These are phyloP conservation scores for Ophiocordyceps camponoti-rufipedis DNA, from an alignment of 2,329 filamentous ascomycete genomes.

Conservation along the genomic window DNA sequence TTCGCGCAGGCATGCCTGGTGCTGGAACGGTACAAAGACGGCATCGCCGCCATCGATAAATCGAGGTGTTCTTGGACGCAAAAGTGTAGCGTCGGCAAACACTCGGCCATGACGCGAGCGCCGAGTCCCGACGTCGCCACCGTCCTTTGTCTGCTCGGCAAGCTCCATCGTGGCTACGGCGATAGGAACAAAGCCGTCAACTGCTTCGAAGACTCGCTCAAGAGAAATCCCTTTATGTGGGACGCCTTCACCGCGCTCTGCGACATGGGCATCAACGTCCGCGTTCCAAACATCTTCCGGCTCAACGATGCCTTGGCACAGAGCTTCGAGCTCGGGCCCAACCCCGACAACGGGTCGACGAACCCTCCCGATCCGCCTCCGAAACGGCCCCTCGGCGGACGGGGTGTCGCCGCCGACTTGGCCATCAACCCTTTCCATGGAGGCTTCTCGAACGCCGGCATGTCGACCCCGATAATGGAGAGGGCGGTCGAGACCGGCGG, in stretches of 20 bases:
- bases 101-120: conserved; percentile 57
- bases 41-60: conserved; percentile 70
- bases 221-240: conserved; percentile 92
- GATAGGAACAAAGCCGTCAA: conserved; percentile 68
- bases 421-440: conserved; percentile 33
- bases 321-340: conserved; percentile 21
- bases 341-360: conserved; percentile 13
- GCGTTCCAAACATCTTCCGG: conserved; percentile 75
- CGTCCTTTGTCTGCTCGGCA: conserved; percentile 68
- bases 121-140: conserved; percentile 69
- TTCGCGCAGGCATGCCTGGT: conserved; percentile 79
- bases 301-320: conserved; percentile 37
- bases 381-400: conserved; percentile 20
- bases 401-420: conserved; percentile 18
- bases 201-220: conserved; percentile 76
- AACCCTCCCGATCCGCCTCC: conserved; percentile 19
- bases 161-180: conserved; percentile 70
- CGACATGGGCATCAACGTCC: conserved; percentile 67
- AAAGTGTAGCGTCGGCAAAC: conserved; percentile 64
- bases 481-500: conserved; percentile 26
- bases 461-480: conserved; percentile 22
- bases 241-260: conserved; percentile 84
- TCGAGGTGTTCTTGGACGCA: conserved; percentile 57
- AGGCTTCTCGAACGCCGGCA: conserved; percentile 19
- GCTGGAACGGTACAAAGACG: conserved; percentile 63